phyloP scores from a whole-genome alignment of 2,329 filamentous ascomycete genomes.

The Lachnellula occidentalis region DNA sequence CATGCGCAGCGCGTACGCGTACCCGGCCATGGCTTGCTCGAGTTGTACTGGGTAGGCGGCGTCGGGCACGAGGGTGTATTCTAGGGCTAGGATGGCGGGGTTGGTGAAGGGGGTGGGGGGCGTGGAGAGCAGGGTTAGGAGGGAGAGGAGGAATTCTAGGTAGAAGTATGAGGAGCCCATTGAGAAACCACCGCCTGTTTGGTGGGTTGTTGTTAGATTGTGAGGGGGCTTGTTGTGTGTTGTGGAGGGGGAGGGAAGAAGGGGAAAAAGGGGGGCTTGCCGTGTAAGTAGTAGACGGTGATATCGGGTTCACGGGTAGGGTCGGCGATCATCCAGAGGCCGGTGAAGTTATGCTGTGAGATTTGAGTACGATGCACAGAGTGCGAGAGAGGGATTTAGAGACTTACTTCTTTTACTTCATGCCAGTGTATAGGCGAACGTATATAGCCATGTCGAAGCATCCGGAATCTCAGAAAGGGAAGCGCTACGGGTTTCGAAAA shows the following conservation, averaged over 20 bases:
- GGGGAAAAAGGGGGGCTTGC: conserved; percentile 37
- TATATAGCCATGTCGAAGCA: conserved; percentile 66
- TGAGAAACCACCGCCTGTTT: conserved; percentile 68
- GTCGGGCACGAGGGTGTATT: conserved; percentile 71
- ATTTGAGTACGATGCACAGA: background rate
- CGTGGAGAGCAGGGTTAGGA: conserved; percentile 60
- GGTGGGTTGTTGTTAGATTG: background rate
- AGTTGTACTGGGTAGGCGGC: conserved; percentile 68
- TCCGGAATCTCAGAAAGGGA: conserved; percentile 69
- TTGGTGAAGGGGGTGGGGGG: conserved; percentile 62
- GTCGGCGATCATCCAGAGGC: conserved; percentile 65
- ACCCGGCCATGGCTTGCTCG: conserved; percentile 63
- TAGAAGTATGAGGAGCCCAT: conserved; percentile 84
- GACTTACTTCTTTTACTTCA: conserved; percentile 49
- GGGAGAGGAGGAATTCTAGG: conserved; percentile 73
- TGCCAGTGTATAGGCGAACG: conserved; percentile 59
- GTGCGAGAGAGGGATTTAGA: conserved; percentile 1
- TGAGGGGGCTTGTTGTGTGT: background rate
- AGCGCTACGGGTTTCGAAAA: conserved; percentile 68
- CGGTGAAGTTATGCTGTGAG: conserved; percentile 46
- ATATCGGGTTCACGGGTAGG: conserved; percentile 60
- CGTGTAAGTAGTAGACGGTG: conserved; percentile 78
- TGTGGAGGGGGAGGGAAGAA: background rate
- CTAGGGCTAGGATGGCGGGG: conserved; percentile 72
- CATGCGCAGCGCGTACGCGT: conserved; percentile 60